A percentile compares a stretch with the other conserved stretches of the same genome.
These are phyloP conservation scores for Canavalia ensiformis DNA, from an alignment of 306 rosid genomes.

Conservation along the genomic window DNA sequence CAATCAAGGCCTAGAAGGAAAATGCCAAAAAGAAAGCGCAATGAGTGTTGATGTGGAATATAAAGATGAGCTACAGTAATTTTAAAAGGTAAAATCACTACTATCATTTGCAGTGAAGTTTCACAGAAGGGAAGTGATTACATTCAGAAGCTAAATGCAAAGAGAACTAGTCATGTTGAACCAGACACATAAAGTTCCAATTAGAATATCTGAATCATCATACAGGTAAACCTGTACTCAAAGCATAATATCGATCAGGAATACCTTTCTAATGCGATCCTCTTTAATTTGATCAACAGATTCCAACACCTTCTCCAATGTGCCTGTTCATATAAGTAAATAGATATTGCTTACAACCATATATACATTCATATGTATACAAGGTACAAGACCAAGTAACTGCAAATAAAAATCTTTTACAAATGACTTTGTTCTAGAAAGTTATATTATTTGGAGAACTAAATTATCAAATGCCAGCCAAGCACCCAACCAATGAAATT, in stretches of 20 bases:
- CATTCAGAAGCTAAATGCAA: constrained; percentile 40
- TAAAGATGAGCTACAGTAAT: constrained; percentile 12
- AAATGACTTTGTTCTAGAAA: constrained; percentile 14
- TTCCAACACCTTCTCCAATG: constrained; percentile 84
- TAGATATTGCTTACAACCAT: constrained; percentile 37
- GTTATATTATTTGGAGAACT: constrained; percentile 38
- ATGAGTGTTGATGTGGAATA: constrained; percentile 6
- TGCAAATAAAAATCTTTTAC: background rate
- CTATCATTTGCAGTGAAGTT: background rate
- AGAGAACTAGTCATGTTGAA: constrained; percentile 40
- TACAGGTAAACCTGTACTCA: background rate
- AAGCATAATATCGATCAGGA: constrained; percentile 36
- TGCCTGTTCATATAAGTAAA: constrained; percentile 59
- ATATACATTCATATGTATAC: background rate
- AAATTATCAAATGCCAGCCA: constrained; percentile 33
- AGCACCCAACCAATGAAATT: constrained; percentile 32
- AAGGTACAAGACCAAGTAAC: constrained; percentile 35
- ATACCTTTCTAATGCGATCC: constrained; percentile 88
- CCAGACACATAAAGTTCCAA: constrained; percentile 16
- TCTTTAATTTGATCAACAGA: constrained; percentile 81
- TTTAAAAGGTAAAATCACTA: constrained; percentile 26
- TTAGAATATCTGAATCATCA: constrained; percentile 32
- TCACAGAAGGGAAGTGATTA: constrained; percentile 8
- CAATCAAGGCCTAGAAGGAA: constrained; percentile 73
- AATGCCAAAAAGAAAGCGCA: constrained; percentile 26